Conservation (phyloP, 2,329 filamentous ascomycete species). For the Zalaria sp. region DNA sequence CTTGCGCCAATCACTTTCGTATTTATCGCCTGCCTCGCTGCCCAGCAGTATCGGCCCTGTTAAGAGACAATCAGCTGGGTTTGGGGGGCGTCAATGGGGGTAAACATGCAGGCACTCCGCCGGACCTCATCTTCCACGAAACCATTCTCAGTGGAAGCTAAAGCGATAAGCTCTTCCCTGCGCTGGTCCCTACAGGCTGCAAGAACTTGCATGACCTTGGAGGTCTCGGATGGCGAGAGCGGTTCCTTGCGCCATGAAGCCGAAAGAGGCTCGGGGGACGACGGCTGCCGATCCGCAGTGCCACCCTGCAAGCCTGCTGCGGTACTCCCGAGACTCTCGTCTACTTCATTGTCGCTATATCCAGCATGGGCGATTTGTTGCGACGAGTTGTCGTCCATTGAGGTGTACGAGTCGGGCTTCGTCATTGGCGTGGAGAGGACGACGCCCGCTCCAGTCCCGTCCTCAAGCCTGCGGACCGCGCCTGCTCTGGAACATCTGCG, state of each 20-base stretch:
- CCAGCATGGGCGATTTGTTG: background rate
- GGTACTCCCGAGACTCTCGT: too few relatives aligned
- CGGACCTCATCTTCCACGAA: conserved; percentile 43
- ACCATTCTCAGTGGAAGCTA: conserved; percentile 30
- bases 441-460: too few relatives aligned
- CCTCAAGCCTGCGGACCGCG: background rate
- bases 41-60: conserved; percentile 49
- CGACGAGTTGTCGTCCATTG: background rate
- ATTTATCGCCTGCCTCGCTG: conserved; percentile 15
- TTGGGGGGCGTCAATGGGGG: conserved; percentile 2
- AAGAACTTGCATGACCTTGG: conserved; percentile 21
- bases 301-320: too few relatives aligned
- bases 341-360: too few relatives aligned
- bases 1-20: conserved; percentile 37
- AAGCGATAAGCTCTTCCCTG: conserved; percentile 22
- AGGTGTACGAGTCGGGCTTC: background rate
- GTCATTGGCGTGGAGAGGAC: background rate
- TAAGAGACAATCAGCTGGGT: too few relatives aligned
- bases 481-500: background rate
- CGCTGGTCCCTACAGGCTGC: conserved; percentile 27
- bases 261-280: conserved; percentile 6
- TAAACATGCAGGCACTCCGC: conserved; percentile 57
- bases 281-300: background rate
- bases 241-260: conserved; percentile 10
- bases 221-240: conserved; percentile 7